These are phyloP conservation scores for Coleophoma crateriformis DNA, from an alignment of 2,329 filamentous ascomycete genomes.

Conservation along the genomic window DNA sequence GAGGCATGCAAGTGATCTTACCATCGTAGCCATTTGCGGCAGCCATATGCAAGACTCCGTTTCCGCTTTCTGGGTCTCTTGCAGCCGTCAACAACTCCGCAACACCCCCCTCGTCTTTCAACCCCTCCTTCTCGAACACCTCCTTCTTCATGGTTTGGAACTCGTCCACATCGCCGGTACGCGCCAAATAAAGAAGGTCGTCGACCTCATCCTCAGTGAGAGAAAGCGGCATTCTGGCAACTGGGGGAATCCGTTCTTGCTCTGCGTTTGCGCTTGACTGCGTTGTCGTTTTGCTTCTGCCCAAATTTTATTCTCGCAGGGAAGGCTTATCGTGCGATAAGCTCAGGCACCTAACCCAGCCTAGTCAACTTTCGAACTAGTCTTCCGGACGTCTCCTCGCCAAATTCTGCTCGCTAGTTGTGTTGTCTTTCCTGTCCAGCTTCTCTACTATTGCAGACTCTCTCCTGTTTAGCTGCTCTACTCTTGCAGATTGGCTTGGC, in stretches of 20 bases:
- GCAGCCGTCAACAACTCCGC: slow-evolving; percentile 65
- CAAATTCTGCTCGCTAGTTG: too few species aligned
- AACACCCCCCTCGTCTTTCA: slow-evolving; percentile 29
- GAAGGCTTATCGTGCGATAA: neutral
- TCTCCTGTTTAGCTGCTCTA: too few species aligned
- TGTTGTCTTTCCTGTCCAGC: too few species aligned
- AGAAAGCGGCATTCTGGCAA: slow-evolving; percentile 21
- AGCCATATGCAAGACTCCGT: slow-evolving; percentile 82
- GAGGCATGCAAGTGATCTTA: slow-evolving; percentile 31
- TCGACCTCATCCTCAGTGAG: slow-evolving; percentile 79
- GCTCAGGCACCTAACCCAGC: neutral
- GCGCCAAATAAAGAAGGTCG: slow-evolving; percentile 84
- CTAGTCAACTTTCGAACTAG: too few species aligned
- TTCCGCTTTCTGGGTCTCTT: slow-evolving; percentile 70
- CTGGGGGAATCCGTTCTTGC: too few species aligned
- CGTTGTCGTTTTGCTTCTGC: neutral
- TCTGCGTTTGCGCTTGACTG: neutral
- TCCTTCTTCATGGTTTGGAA: slow-evolving; percentile 53
- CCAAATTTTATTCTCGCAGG: neutral
- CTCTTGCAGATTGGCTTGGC: too few species aligned
- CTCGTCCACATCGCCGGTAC: slow-evolving; percentile 69
- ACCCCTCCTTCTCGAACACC: slow-evolving; percentile 56
- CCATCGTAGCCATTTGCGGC: slow-evolving; percentile 83
- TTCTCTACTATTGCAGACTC: too few species aligned
- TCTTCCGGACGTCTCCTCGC: too few species aligned